These are phyloP conservation scores for Selaginella moellendorffii DNA, from an alignment of 75 land plant species.

Conservation along the genomic window DNA sequence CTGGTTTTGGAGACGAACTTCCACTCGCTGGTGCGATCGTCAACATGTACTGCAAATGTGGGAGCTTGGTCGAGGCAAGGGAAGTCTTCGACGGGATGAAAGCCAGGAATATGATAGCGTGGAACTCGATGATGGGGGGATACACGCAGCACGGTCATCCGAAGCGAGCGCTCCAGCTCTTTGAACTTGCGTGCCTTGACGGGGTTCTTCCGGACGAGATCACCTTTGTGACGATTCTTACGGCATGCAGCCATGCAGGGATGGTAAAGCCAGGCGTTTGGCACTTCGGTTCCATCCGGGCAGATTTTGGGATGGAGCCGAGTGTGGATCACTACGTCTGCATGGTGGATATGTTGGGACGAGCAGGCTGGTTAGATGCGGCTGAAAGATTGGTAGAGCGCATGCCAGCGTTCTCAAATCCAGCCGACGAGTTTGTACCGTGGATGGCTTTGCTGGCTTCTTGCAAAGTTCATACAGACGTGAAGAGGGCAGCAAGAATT, in stretches of 20 bases:
- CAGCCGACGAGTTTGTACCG: no score
- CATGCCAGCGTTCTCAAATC: background rate
- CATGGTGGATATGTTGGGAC: slow-evolving; percentile 4
- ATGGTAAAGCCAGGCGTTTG: background rate
- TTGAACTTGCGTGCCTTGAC: background rate
- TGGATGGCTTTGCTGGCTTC: slow-evolving; percentile 6
- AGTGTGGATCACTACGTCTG: slow-evolving; percentile 3
- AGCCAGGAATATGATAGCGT: background rate
- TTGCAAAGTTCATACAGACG: background rate
- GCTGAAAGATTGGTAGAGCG: background rate
- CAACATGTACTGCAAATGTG: no score
- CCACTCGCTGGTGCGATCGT: no score
- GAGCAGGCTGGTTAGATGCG: background rate
- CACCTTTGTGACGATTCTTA: background rate
- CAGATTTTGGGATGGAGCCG: background rate
- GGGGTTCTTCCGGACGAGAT: background rate
- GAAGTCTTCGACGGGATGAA: no score
- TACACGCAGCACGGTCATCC: background rate
- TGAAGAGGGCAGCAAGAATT: slow-evolving; percentile 1
- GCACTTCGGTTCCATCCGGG: background rate
- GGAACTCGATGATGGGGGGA: slow-evolving; percentile 3
- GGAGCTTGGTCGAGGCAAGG: no score
- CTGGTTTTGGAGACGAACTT: no score
- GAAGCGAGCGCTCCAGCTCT: background rate
- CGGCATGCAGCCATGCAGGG: slow-evolving; percentile 4